A percentile compares a stretch with the other conserved stretches of the same genome.
phyloP scores from a whole-genome alignment of 1,284 basidiomycete species.

The Pascua guehoae region DNA sequence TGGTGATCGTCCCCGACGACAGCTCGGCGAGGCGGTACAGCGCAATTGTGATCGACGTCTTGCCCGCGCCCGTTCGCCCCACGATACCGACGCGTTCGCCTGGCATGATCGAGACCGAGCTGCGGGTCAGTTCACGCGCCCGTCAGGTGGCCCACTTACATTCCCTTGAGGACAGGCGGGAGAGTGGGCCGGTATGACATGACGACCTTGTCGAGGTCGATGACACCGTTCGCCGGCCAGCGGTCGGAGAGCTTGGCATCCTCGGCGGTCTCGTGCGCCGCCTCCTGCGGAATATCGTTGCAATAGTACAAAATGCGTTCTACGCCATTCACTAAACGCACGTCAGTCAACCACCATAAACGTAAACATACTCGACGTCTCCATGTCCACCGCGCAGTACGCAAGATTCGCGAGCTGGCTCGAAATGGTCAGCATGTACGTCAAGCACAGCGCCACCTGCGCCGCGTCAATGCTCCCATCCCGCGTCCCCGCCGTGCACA shows the following conservation, averaged over 20 bases:
- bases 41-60: slow-evolving; percentile 53
- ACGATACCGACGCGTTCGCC: slow-evolving; percentile 53
- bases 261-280: slow-evolving; percentile 59
- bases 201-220: slow-evolving; percentile 42
- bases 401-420: slow-evolving; percentile 52
- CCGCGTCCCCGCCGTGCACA: slow-evolving; percentile 42
- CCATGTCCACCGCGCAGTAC: slow-evolving; percentile 56
- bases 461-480: slow-evolving; percentile 59
- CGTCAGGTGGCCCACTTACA: slow-evolving; percentile 7
- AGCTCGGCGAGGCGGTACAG: slow-evolving; percentile 49
- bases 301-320: slow-evolving; percentile 67
- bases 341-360: not conserved
- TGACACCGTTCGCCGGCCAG: slow-evolving; percentile 40
- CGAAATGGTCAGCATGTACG: slow-evolving; percentile 54
- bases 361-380: slow-evolving; percentile 1
- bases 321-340: slow-evolving; percentile 56
- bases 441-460: slow-evolving; percentile 67
- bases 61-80: slow-evolving; percentile 48
- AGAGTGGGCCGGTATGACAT: slow-evolving; percentile 52
- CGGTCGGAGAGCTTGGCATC: slow-evolving; percentile 50
- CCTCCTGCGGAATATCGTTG: slow-evolving; percentile 59
- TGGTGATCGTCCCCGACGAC: slow-evolving; percentile 42
- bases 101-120: not conserved
- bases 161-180: slow-evolving; percentile 51
- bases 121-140: slow-evolving; percentile 24